Percentiles rank a stretch among this genome's conserved stretches.
These are phyloP conservation scores for Myriosclerotinia scirpicola DNA, from an alignment of 2,329 filamentous ascomycete species.

Conservation along the genomic window DNA sequence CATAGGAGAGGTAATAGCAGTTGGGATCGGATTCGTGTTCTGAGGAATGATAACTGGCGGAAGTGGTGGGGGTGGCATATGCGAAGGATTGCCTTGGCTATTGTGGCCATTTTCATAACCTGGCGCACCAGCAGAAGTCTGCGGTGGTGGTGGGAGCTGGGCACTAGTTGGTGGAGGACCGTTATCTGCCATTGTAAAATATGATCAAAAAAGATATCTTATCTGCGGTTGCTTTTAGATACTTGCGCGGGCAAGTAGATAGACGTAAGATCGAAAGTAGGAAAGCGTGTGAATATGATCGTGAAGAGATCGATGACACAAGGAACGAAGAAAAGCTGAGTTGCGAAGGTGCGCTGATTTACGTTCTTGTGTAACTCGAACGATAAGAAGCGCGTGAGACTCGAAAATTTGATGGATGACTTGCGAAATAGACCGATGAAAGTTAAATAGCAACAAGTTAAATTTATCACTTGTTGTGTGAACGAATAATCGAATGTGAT, in stretches of 20 bases:
- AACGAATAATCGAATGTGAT: slow-evolving; percentile 18
- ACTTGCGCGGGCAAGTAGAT: slow-evolving; percentile 31
- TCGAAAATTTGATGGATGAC: slow-evolving; percentile 34
- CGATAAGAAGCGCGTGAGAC: slow-evolving; percentile 38
- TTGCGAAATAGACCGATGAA: slow-evolving; percentile 37
- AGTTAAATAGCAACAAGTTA: slow-evolving; percentile 35
- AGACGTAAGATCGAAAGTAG: slow-evolving; percentile 29
- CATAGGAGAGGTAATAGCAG: slow-evolving; percentile 86
- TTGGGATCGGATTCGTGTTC: slow-evolving; percentile 94
- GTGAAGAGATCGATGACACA: slow-evolving; percentile 30
- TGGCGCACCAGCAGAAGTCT: slow-evolving; percentile 67
- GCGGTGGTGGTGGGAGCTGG: slow-evolving; percentile 69
- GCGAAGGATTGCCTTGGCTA: slow-evolving; percentile 65
- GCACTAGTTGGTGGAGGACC: slow-evolving; percentile 60
- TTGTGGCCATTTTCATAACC: slow-evolving; percentile 77
- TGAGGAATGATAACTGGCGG: slow-evolving; percentile 84
- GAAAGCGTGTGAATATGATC: slow-evolving; percentile 30
- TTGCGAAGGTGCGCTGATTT: slow-evolving; percentile 30
- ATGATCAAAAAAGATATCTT: slow-evolving; percentile 30
- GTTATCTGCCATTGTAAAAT: slow-evolving; percentile 72
- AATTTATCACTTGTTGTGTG: slow-evolving; percentile 31
- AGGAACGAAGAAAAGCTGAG: slow-evolving; percentile 31
- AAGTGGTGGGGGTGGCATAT: slow-evolving; percentile 88
- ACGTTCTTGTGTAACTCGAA: slow-evolving; percentile 37
- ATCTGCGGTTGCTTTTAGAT: slow-evolving; percentile 28